Base-by-base conservation (phyloP, 139 green algal genomes). In the Parachlorella kessleri region DNA sequence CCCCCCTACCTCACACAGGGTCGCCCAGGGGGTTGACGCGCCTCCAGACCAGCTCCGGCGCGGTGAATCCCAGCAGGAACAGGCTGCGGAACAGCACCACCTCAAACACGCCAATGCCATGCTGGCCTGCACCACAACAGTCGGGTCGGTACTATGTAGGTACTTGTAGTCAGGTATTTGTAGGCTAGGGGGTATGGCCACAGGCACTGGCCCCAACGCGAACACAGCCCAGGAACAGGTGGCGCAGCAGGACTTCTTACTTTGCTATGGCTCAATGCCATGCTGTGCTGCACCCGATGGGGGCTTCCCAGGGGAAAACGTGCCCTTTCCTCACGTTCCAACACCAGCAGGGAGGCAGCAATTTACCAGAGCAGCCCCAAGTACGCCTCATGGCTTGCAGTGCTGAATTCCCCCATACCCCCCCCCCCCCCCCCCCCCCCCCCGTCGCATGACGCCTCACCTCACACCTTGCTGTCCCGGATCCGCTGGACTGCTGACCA, bases 1-100 rank as follows among this genome's bases (percentile, higher is more conserved):
- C n/a, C n/a, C n/a, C n/a, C n/a, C n/a, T n/a, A n/a, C 30, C 74
- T 64, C 37, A 69, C 75, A 40, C 41, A 26, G 35, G 32, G 70
- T 82, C 77, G 6, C n/a, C 5, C 33, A 82, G 72, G 42, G 77
- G 68, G 81, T 79, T 82, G 75, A 67, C 10, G n/a, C 63, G 36
- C 33, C 9, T 37, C 32, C 70, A 70, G 28, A 83, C 26, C 39
- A 85, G 69, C 75, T 66, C 55, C 0, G 77, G 77, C 38, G 26
- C 55, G 35, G 77, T 85, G 75, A 85, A 79, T 3, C 66, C 53
- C 35, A 85, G 42, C 33, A 85, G 59, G 41, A 77, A 69, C 21
- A 85, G 66, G 5, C 48, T 66, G 33, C 81, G 77, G 7, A 80
- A 59, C 21, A 85, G 59, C 35, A 84, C 75, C 7, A 84, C 65